Conservation (phyloP, 805 yeast genomes). For the Lachancea meyersii region DNA sequence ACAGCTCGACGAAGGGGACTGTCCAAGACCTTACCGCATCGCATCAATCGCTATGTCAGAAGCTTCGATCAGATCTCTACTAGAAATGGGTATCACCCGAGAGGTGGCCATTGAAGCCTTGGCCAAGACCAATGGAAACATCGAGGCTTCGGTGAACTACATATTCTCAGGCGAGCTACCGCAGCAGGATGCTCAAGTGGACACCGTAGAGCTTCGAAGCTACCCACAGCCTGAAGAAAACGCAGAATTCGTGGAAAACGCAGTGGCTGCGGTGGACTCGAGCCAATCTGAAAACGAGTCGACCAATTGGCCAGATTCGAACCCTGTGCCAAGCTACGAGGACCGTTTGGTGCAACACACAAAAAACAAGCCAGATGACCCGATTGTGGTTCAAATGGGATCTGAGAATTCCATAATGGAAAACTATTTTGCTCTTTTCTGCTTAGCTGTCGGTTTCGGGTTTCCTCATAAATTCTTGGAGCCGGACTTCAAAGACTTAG, state of each 20-base stretch:
- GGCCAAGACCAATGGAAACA: conserved; percentile 42
- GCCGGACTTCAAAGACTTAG: conserved; percentile 24
- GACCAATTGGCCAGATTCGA: background rate
- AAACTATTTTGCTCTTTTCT: conserved; percentile 27
- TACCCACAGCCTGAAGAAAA: background rate
- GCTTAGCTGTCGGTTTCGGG: conserved; percentile 20
- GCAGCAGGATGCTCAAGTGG: conserved; percentile 7
- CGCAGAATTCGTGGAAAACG: conserved; percentile 4
- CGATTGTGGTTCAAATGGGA: conserved; percentile 24
- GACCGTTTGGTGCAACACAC: background rate
- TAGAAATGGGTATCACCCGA: conserved; percentile 65
- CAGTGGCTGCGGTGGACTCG: background rate
- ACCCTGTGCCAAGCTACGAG: background rate
- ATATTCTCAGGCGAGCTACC: conserved; percentile 27
- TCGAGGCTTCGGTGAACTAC: conserved; percentile 55
- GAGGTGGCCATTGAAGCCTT: conserved; percentile 61
- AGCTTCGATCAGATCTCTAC: conserved; percentile 40
- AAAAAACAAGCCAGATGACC: conserved; percentile 13
- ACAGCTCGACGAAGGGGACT: too few relatives aligned
- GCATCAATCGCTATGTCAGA: conserved; percentile 4
- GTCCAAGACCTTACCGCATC: background rate
- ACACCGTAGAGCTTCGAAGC: background rate
- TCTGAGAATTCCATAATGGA: conserved; percentile 24
- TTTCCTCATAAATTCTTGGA: conserved; percentile 21
- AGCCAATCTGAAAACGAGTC: conserved; percentile 3